Conservation (phyloP, 768 basidiomycete genomes). For the Pulveroboletus ravenelii region DNA sequence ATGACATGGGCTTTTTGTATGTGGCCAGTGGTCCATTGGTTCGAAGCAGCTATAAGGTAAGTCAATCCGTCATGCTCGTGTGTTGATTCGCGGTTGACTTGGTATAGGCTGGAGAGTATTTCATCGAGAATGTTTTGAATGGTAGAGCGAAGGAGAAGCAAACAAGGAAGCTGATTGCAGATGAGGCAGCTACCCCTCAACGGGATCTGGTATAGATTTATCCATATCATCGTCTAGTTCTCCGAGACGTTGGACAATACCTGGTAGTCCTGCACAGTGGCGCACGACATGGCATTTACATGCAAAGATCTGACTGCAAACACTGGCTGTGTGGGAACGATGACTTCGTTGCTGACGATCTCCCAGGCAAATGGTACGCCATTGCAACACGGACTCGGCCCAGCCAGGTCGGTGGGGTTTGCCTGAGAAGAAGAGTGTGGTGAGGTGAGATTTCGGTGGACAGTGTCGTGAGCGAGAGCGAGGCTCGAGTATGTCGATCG, state of each 20-base stretch:
- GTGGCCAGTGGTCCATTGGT: conserved; percentile 97
- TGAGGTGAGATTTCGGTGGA: too few relatives aligned
- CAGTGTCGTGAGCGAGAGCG: too few relatives aligned
- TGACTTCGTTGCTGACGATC: not conserved
- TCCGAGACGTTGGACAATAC: conserved; percentile 15
- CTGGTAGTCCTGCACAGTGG: not conserved
- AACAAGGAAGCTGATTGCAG: conserved; percentile 30
- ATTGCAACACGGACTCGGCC: not conserved
- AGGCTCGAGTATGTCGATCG: too few relatives aligned
- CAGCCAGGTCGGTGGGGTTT: too few relatives aligned
- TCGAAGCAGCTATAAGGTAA: conserved; percentile 93
- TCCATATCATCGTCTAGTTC: conserved; percentile 26
- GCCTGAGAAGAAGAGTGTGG: too few relatives aligned
- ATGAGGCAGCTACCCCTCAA: conserved; percentile 10
- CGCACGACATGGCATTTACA: not conserved
- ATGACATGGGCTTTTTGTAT: conserved; percentile 93
- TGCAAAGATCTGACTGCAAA: not conserved
- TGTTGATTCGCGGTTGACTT: conserved; percentile 2
- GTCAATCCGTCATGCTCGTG: conserved; percentile 13
- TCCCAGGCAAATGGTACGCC: not conserved
- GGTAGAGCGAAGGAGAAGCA: conserved; percentile 49
- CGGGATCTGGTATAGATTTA: conserved; percentile 6
- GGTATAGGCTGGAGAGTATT: conserved; percentile 87
- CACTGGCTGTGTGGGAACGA: not conserved
- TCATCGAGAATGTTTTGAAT: conserved; percentile 84